Evolutionary conservation across 768 basidiomycete species (phyloP).

Genomic region (Hydnomerulius pinastri): DNA sequence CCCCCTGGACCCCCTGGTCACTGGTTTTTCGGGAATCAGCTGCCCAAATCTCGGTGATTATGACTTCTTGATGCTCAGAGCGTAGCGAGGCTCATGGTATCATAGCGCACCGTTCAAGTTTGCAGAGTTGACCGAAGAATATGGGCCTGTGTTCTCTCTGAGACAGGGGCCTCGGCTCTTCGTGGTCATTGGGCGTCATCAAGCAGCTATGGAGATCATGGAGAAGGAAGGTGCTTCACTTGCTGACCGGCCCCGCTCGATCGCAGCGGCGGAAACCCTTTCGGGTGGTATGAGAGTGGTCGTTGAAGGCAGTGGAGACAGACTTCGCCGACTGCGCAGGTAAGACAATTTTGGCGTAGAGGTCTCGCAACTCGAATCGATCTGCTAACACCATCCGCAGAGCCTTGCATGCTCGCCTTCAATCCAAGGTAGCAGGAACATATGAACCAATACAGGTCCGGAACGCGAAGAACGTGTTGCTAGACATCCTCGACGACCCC

Average conservation of each 20-base stretch:
- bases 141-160: slow-evolving; percentile 61
- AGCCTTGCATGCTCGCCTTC: slow-evolving; percentile 36
- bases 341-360: slow-evolving; percentile 1
- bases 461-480: slow-evolving; percentile 34
- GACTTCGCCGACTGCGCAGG: slow-evolving; percentile 32
- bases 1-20: slow-evolving; percentile 9
- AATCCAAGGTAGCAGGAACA: slow-evolving; percentile 31
- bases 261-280: slow-evolving; percentile 37
- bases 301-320: slow-evolving; percentile 26
- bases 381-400: no score
- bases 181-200: slow-evolving; percentile 26
- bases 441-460: slow-evolving; percentile 36
- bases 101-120: slow-evolving; percentile 33
- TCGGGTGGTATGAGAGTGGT: slow-evolving; percentile 37
- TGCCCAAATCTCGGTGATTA: slow-evolving; percentile 4
- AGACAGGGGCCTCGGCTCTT: slow-evolving; percentile 40
- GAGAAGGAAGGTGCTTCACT: slow-evolving; percentile 39
- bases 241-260: slow-evolving; percentile 36
- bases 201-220: slow-evolving; percentile 41
- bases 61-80: slow-evolving; percentile 15
- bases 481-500: slow-evolving; percentile 38
- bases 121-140: slow-evolving; percentile 57
- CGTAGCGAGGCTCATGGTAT: no score
- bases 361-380: no score
- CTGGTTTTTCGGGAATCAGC: slow-evolving; percentile 3